Evolutionary conservation across 1,139 yeast genomes (phyloP).

Genomic region (Candida smagusa): DNA sequence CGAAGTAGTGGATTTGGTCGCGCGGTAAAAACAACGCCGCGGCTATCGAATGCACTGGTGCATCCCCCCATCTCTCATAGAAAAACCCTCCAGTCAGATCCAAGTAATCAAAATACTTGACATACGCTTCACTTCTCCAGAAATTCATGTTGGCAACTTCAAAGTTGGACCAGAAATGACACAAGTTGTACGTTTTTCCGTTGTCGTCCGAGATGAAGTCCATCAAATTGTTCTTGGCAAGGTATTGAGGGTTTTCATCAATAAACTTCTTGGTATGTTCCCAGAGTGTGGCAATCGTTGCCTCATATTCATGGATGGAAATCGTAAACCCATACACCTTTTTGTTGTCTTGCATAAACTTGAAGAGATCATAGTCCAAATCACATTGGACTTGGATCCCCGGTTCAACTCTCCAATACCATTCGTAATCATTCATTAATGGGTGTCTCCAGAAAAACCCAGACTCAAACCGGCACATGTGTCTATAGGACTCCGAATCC

Average conservation of each 20-base stretch:
- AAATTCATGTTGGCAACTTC: conserved; percentile 79
- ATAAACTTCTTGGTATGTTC: conserved; percentile 50
- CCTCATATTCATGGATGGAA: conserved; percentile 57
- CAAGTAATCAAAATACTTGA: conserved; percentile 63
- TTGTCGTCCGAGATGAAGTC: conserved; percentile 56
- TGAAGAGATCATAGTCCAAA: conserved; percentile 61
- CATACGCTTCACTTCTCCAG: conserved; percentile 68
- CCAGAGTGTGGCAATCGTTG: conserved; percentile 63
- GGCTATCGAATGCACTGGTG: conserved; percentile 86
- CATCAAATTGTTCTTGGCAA: conserved; percentile 47
- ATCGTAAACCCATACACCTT: conserved; percentile 66
- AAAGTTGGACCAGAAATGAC: conserved; percentile 94
- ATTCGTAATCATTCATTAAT: conserved; percentile 61
- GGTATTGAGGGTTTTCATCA: conserved; percentile 37
- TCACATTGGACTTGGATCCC: conserved; percentile 62
- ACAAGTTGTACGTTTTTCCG: conserved; percentile 67
- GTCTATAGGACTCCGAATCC: conserved; percentile 62
- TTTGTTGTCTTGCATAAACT: conserved; percentile 55
- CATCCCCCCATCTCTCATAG: conserved; percentile 97
- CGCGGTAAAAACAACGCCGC: conserved; percentile 68
- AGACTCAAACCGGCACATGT: conserved; percentile 76
- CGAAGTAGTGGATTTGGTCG: conserved; percentile 71
- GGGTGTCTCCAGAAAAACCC: conserved; percentile 79
- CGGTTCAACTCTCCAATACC: conserved; percentile 91
- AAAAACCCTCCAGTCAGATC: conserved; percentile 84